Base-by-base conservation (phyloP, 305 asterid species). In the Fraxinus sp. region DNA sequence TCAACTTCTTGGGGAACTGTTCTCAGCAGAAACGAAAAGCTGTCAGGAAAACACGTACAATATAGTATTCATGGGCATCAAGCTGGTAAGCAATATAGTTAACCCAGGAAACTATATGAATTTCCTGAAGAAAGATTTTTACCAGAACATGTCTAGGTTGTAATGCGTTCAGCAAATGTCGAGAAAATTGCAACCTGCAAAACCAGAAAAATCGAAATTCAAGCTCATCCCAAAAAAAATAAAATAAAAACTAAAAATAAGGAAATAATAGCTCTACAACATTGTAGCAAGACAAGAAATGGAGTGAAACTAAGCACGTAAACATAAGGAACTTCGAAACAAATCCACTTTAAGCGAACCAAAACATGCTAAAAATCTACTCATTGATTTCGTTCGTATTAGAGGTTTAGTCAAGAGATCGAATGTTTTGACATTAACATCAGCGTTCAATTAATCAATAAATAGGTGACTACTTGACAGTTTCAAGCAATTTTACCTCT, bases 111-210 rank as follows among this genome's bases (percentile, higher is more conserved):
- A 79, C 16, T 78, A 35, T 30, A 78, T 26, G 28, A 35, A 62
- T 55, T 20, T 57, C 44, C 11, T 20, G 81, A 66, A 73, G 44
- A 28, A 8, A 1, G 55, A 18, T 24, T 66, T 64, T 52, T 93
- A 92, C 98, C 95, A 91, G 77, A 80, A 94, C 92, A 82, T 89
- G 90, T 86, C 79, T 89, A 78, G 98, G 98, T 84, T 89, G 94
- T 81, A 95, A 78, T 66, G 87, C 78, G 89, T 90, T 90, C 84
- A 95, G 85, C 74, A 94, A 75, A 79, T 79, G 84, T 84, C 77
- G 89, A 74, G 88, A 84, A 70, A 86, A 87, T 57, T 84, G 90
- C 81, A 86, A 80, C 88, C 98, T 93, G 91, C 35, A 78, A 82
- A 86, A 83, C 76, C 13, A 33, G 26, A 62, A 74, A 35, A 32